These are phyloP conservation scores for Polyrhizophydium stewartii DNA, from an alignment of 371 early-diverging fungal species.

Conservation along the genomic window DNA sequence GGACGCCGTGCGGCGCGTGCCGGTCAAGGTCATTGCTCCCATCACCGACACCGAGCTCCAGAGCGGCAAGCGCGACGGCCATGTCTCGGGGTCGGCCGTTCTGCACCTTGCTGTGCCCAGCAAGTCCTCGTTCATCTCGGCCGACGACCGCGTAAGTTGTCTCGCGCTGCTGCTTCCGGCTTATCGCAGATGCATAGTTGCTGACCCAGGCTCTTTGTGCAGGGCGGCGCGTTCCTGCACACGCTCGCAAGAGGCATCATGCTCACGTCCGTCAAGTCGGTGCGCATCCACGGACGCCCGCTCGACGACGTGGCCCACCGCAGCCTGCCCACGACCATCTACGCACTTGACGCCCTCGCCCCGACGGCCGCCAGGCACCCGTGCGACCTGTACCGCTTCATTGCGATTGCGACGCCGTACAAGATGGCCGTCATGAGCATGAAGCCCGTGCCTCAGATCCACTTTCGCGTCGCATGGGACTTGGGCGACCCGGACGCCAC, in stretches of 20 bases:
- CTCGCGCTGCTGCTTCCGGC: neutral
- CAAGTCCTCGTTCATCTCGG: constrained; percentile 66
- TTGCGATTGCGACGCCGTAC: constrained; percentile 70
- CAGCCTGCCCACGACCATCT: constrained; percentile 42
- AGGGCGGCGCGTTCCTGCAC: constrained; percentile 74
- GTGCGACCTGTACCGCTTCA: constrained; percentile 62
- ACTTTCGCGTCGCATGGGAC: constrained; percentile 48
- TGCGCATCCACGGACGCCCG: constrained; percentile 59
- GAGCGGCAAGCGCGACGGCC: constrained; percentile 50
- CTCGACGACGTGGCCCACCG: constrained; percentile 11
- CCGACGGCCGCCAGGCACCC: constrained; percentile 58
- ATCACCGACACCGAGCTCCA: neutral
- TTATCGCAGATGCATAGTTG: neutral
- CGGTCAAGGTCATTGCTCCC: constrained; percentile 16
- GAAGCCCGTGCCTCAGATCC: constrained; percentile 67
- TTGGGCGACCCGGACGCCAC: neutral
- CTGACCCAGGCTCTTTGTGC: too few relatives aligned
- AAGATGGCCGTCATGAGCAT: constrained; percentile 73
- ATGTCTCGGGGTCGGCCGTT: constrained; percentile 63
- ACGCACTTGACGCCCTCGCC: constrained; percentile 65
- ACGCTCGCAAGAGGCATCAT: constrained; percentile 61
- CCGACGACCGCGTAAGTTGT: constrained; percentile 57
- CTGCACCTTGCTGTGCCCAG: constrained; percentile 63
- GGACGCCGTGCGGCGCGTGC: constrained; percentile 43
- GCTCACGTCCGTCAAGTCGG: constrained; percentile 64